Conservation (phyloP, 176 grass and related monocot genomes). For the Ensete glaucum region DNA sequence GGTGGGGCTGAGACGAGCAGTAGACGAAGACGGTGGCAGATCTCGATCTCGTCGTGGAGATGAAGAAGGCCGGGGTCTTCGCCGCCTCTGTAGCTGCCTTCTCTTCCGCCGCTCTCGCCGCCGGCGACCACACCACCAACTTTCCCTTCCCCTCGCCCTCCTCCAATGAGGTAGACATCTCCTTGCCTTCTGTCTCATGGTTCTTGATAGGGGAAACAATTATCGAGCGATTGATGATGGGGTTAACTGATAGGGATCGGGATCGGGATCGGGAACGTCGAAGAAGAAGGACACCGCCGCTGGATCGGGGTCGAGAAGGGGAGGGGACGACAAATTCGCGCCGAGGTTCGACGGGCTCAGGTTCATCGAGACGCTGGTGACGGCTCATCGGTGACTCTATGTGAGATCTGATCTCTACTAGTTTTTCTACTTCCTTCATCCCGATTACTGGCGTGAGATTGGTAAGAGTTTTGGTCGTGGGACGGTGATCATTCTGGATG, state of each 20-base stretch:
- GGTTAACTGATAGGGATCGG: background rate
- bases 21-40: too few species aligned
- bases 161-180: background rate
- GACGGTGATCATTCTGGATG: background rate
- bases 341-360: constrained; percentile 13
- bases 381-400: constrained; percentile 8
- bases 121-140: background rate
- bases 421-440: background rate
- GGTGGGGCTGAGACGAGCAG: too few species aligned
- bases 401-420: background rate
- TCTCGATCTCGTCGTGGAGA: background rate
- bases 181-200: background rate
- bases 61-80: background rate
- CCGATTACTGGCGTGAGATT: background rate
- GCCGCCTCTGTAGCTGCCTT: background rate
- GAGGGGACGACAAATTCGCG: background rate
- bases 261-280: background rate
- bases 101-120: background rate
- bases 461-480: background rate
- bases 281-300: background rate
- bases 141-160: too few species aligned
- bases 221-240: background rate
- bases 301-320: background rate
- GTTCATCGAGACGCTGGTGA: constrained; percentile 15
- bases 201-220: background rate